Conservation (phyloP, 208 protist species). For the Leishmania guyanensis region DNA sequence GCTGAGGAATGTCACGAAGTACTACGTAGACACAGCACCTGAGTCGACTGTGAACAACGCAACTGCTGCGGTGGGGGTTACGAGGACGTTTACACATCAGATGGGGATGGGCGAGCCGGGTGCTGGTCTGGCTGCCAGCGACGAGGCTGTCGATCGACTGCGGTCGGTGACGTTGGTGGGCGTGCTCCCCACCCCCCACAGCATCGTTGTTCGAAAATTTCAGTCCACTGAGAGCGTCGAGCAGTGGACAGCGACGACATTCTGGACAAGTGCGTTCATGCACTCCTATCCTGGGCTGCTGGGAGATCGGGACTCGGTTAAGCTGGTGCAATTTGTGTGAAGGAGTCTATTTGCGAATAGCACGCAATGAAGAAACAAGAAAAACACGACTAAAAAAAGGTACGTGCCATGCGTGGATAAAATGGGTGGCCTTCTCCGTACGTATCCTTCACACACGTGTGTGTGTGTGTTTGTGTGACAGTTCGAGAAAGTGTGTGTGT, state of each 20-base stretch:
- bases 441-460: background rate
- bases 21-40: slow-evolving; percentile 25
- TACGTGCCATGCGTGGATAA: background rate
- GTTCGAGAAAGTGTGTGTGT: background rate
- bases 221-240: slow-evolving; percentile 63
- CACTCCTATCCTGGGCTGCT: slow-evolving; percentile 41
- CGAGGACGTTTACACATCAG: slow-evolving; percentile 7
- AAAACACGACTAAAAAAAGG: background rate
- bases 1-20: slow-evolving; percentile 25
- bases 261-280: slow-evolving; percentile 84
- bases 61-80: slow-evolving; percentile 11
- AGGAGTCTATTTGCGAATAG: background rate
- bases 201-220: slow-evolving; percentile 73
- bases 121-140: slow-evolving; percentile 36
- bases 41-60: slow-evolving; percentile 11
- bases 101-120: slow-evolving; percentile 10
- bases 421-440: background rate
- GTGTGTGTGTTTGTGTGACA: background rate
- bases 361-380: background rate
- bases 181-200: slow-evolving; percentile 73
- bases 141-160: slow-evolving; percentile 44
- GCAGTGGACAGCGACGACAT: slow-evolving; percentile 71
- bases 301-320: slow-evolving; percentile 68
- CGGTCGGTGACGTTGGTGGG: slow-evolving; percentile 77
- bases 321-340: slow-evolving; percentile 57